Evolutionary conservation across 2,329 filamentous ascomycete genomes (phyloP).

Genomic region (Leptographium lundbergii): DNA sequence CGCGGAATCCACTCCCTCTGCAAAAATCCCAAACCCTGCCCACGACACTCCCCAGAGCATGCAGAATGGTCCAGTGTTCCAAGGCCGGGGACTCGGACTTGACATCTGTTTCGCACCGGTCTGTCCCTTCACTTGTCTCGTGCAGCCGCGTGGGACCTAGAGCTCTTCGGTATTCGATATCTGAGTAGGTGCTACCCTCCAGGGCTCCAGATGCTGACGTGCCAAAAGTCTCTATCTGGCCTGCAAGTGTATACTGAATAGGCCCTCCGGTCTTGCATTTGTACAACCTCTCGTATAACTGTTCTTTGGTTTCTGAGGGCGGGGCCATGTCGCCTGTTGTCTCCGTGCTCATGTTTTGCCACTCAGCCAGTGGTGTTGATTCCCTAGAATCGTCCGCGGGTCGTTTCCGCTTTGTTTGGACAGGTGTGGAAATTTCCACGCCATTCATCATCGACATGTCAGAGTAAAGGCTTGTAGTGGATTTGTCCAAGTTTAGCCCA

Average conservation of each 20-base stretch:
- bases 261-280: background rate
- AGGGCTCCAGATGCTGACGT: constrained; percentile 20
- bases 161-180: constrained; percentile 40
- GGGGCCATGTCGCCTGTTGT: constrained; percentile 12
- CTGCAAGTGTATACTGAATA: constrained; percentile 36
- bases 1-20: constrained; percentile 58
- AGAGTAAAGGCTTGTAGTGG: constrained; percentile 26
- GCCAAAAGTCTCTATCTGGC: constrained; percentile 38
- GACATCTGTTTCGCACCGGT: constrained; percentile 16
- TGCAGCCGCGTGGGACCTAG: constrained; percentile 31
- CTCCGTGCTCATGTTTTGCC: constrained; percentile 18
- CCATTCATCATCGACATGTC: constrained; percentile 18
- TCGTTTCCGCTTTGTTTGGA: constrained; percentile 34
- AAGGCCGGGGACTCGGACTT: constrained; percentile 3
- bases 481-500: constrained; percentile 19
- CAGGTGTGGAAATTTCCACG: background rate
- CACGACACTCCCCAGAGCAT: constrained; percentile 51
- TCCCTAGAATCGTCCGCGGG: constrained; percentile 19
- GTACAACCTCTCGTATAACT: background rate
- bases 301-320: background rate
- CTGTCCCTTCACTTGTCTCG: background rate
- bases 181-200: constrained; percentile 44
- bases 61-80: constrained; percentile 30
- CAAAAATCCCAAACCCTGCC: constrained; percentile 83
- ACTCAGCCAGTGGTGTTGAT: constrained; percentile 21